Base-by-base conservation (phyloP, 768 basidiomycete genomes). In the Coprinellus aureogranulatus region DNA sequence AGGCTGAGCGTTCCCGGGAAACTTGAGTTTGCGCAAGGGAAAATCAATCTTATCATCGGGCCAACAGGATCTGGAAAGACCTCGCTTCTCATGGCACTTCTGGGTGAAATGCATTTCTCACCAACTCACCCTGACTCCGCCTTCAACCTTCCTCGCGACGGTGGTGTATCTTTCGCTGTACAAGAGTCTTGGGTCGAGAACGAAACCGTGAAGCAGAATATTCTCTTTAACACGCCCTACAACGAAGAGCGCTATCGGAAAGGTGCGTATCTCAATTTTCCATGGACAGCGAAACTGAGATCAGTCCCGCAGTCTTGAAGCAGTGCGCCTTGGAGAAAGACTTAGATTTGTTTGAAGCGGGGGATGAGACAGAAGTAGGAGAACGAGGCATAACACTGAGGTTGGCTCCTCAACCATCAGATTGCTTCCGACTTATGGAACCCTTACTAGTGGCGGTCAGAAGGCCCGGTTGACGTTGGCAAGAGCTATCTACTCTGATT, bases 131-230 rank as follows among this genome's bases (percentile, higher is more conserved):
- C 80, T 1, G 78, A 81, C 41, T 84, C 88, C 0, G 88, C 83
- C 79, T 89, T 80, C 69, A 84, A 81, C 60, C 79, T 93, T 4
- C 90, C 91, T 23, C 75, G 89, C 2, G 72, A 72, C 3, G 78
- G 78, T 0, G 90, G 91, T 4, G 79, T 94, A 40, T 85, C 90
- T 2, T 92, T 90, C 67, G 88, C 88, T 5, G 87, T 87, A 1
- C 92, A 95, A 67, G 90, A 92, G 66, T 85, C 88, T 4, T 95
- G 90, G 90, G 85, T 92, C 2, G 82, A 87, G 67, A 92, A 90
- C 61, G 88, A 87, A 58, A 90, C 88, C 0, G 88, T 91, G 53
- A 61, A 82, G 70, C 87, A 92, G 44, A 96, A 95, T 65, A 89
- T 96, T 58, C 70, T 90, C 44, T 95, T 96, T 60, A 90, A 92